phyloP scores from a whole-genome alignment of 129 eudicot genomes.

The Smallanthus sonchifolius region DNA sequence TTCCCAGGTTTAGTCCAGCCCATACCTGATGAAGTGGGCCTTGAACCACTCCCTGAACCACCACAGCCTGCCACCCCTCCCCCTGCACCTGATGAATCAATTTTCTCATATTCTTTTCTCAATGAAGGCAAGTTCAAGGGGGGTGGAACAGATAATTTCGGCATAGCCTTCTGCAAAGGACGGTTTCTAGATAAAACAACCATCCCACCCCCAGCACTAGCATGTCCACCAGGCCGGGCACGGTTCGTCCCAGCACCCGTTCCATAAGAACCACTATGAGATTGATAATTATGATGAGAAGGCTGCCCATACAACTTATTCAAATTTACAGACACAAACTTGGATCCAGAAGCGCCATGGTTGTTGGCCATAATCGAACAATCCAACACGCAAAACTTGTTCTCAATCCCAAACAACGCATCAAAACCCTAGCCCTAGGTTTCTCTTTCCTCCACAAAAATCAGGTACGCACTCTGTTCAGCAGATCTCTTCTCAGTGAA shows the following conservation, averaged over 20 bases:
- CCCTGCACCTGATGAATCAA: conserved; percentile 60
- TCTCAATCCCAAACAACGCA: conserved; percentile 57
- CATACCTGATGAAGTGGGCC: conserved; percentile 61
- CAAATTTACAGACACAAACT: conserved; percentile 72
- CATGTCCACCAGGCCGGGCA: conserved; percentile 36
- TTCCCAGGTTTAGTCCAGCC: conserved; percentile 88
- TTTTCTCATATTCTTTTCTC: conserved; percentile 89
- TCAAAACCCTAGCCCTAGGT: conserved; percentile 51
- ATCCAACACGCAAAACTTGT: too few species aligned
- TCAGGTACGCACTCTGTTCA: conserved; percentile 17
- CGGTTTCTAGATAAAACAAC: conserved; percentile 66
- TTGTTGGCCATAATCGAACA: conserved; percentile 68
- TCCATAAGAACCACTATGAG: conserved; percentile 49
- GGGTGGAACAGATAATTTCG: conserved; percentile 86
- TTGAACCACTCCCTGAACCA: conserved; percentile 54
- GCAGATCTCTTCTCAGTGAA: conserved; percentile 6
- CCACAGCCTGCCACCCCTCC: conserved; percentile 53
- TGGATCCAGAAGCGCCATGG: conserved; percentile 59
- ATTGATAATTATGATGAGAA: conserved; percentile 40
- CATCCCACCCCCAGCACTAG: conserved; percentile 58
- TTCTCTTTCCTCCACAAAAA: conserved; percentile 27
- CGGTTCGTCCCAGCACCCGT: conserved; percentile 37
- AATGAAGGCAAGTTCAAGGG: conserved; percentile 89
- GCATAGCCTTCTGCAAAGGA: conserved; percentile 43
- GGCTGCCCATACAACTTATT: conserved; percentile 74